These are phyloP conservation scores for Physcomitrellopsis africana DNA, from an alignment of 225 moss, liverwort and hornwort species.

Conservation along the genomic window DNA sequence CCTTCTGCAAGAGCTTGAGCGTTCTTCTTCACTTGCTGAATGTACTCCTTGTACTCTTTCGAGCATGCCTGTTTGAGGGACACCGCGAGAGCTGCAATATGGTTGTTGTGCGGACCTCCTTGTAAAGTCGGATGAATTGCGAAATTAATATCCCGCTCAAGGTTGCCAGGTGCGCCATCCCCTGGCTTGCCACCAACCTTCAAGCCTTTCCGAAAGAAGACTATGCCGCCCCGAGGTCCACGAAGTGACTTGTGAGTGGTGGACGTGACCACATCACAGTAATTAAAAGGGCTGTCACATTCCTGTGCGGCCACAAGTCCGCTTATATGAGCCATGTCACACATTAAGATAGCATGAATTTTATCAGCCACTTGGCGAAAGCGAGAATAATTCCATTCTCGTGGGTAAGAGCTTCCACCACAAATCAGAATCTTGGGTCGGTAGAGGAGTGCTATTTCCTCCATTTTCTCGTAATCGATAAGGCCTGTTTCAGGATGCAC, in stretches of 20 bases:
- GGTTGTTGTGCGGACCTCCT: slow-evolving; percentile 95
- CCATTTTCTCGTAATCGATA: slow-evolving; percentile 87
- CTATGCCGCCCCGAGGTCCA: slow-evolving; percentile 82
- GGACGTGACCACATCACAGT: slow-evolving; percentile 76
- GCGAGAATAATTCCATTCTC: slow-evolving; percentile 86
- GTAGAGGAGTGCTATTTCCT: slow-evolving; percentile 75
- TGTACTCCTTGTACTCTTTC: slow-evolving; percentile 67
- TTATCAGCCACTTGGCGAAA: slow-evolving; percentile 84
- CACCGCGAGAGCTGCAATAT: slow-evolving; percentile 87
- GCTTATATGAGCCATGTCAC: slow-evolving; percentile 94
- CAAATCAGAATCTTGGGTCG: slow-evolving; percentile 87
- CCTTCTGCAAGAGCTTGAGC: slow-evolving; percentile 71
- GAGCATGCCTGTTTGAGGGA: slow-evolving; percentile 73
- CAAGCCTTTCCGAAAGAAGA: slow-evolving; percentile 73
- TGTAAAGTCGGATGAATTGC: slow-evolving; percentile 83
- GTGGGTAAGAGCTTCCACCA: slow-evolving; percentile 85
- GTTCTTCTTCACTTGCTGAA: slow-evolving; percentile 83
- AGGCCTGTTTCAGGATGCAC: slow-evolving; percentile 77
- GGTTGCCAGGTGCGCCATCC: slow-evolving; percentile 48
- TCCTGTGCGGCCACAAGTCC: slow-evolving; percentile 76
- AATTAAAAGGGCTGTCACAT: slow-evolving; percentile 71
- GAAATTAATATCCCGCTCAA: slow-evolving; percentile 88
- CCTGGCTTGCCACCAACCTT: slow-evolving; percentile 39
- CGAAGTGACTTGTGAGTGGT: slow-evolving; percentile 95
- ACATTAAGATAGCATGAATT: slow-evolving; percentile 81